A percentile compares a stretch with the other conserved stretches of the same genome.
These are phyloP conservation scores for Heteromeles arbutifolia DNA, from an alignment of 306 rosid genomes.

Conservation along the genomic window DNA sequence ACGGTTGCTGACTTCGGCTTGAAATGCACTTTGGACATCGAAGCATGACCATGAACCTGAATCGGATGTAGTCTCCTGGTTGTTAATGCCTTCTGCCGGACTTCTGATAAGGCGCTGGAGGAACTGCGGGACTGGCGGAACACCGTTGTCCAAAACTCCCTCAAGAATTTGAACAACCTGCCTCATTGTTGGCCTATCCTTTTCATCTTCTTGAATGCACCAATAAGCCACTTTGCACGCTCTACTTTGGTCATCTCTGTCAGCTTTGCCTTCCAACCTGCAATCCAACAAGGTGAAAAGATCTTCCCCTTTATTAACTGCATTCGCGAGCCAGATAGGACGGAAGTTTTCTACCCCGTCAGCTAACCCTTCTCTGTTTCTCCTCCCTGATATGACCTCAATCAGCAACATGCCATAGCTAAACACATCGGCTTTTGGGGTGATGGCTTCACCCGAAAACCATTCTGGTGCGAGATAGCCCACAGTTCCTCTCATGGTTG, in stretches of 20 bases:
- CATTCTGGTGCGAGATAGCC: slow-evolving; percentile 74
- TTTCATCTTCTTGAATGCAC: slow-evolving; percentile 51
- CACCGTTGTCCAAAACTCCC: slow-evolving; percentile 22
- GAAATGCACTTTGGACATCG: neutral
- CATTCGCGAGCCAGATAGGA: neutral
- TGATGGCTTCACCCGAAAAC: slow-evolving; percentile 25
- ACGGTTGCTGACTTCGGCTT: neutral
- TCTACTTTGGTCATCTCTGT: slow-evolving; percentile 27
- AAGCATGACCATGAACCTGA: neutral
- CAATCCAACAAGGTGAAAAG: slow-evolving; percentile 24
- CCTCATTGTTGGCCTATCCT: slow-evolving; percentile 40
- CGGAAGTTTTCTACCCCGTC: neutral
- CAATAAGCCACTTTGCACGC: slow-evolving; percentile 41
- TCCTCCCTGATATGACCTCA: neutral
- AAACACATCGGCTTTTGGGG: neutral
- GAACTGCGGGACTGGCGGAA: neutral
- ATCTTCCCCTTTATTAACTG: slow-evolving; percentile 8
- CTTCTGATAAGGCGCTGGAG: neutral
- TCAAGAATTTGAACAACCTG: slow-evolving; percentile 53
- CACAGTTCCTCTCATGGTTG: slow-evolving; percentile 60
- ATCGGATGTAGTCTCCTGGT: neutral
- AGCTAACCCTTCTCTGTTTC: neutral
- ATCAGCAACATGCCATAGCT: slow-evolving; percentile 35
- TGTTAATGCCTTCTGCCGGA: neutral
- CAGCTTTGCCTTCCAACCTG: slow-evolving; percentile 26